Evolutionary conservation across 176 grass and related monocot genomes (phyloP), one percentile per base, ranked within the genome.

Genomic region (Pontederia crassipes): DNA sequence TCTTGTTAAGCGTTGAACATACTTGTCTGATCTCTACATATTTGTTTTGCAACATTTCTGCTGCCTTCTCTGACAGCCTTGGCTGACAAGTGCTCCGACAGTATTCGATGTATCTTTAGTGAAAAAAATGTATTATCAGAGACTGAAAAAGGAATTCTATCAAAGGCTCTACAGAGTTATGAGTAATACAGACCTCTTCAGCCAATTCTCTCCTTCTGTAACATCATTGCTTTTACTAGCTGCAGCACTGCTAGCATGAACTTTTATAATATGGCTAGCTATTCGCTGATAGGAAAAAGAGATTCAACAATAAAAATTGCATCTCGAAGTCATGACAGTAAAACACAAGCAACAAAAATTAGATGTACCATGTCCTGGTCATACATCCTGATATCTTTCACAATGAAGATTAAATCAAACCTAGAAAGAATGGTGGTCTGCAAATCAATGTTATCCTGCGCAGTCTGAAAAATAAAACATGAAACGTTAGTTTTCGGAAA

Each of bases 1-100:
- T 40, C 32, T 40, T 40, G 18, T 14, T 50, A n/a, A 10, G 14
- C 14, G 18, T 14, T 50, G 18, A 10, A 16, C 14, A 13, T 77
- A 87, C 92, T 81, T 98, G 87, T 92, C 93, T 89, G 62, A 98
- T 89, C 54, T 98, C 93, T 18, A 89, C 82, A 81, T 98, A 98
- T 79, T 98, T 98, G 49, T 98, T 88, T 74, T 98, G 87, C 53
- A 98, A 49, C 83, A 98, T 92, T 71, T 98, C 87, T 62, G 93
- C 67, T 57, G 93, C 87, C 24, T 88, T 98, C 75, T 98, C 93
- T 50, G 93, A 98, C 49, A 98, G 76, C 1, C 84, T 70, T 62
- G 93, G 84, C 60, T 78, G 76, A 73, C 87, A 98, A 57, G 81
- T 89, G 64, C 64, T 40, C 6, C 93, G 84, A 70, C 93, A 92